These are phyloP conservation scores for Vitis hybrid DNA, from an alignment of 177 flowering plant genomes.

Conservation along the genomic window DNA sequence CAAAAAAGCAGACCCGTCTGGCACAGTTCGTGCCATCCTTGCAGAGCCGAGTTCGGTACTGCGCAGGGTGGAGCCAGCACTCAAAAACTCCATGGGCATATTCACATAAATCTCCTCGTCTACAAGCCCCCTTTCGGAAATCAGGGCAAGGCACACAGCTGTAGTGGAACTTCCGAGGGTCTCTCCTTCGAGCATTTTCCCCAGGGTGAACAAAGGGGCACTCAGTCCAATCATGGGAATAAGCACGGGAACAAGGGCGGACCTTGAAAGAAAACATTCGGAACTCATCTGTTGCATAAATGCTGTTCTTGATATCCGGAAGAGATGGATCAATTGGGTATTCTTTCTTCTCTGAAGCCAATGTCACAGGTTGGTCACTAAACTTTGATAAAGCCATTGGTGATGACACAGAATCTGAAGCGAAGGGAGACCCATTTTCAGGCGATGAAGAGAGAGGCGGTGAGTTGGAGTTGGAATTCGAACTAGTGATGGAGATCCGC, in stretches of 20 bases:
- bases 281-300: conserved; percentile 44
- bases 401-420: conserved; percentile 25
- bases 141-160: conserved; percentile 69
- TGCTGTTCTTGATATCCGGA: conserved; percentile 25
- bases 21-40: conserved; percentile 55
- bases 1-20: conserved; percentile 64
- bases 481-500: conserved; percentile 22
- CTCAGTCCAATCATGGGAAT: conserved; percentile 74
- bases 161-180: conserved; percentile 59
- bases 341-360: conserved; percentile 34
- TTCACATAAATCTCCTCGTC: conserved; percentile 61
- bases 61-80: conserved; percentile 72
- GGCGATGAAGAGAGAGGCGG: conserved; percentile 19
- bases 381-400: conserved; percentile 23
- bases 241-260: conserved; percentile 58
- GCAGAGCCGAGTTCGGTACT: conserved; percentile 62
- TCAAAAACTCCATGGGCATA: conserved; percentile 71
- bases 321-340: conserved; percentile 36
- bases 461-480: conserved; percentile 20
- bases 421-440: conserved; percentile 26
- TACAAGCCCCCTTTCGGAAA: conserved; percentile 56
- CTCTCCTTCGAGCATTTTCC: conserved; percentile 66
- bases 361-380: conserved; percentile 16
- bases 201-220: conserved; percentile 74
- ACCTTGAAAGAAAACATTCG: conserved; percentile 67